Evolutionary conservation across 345 rosid genomes (phyloP).

Genomic region (Brassica juncea): DNA sequence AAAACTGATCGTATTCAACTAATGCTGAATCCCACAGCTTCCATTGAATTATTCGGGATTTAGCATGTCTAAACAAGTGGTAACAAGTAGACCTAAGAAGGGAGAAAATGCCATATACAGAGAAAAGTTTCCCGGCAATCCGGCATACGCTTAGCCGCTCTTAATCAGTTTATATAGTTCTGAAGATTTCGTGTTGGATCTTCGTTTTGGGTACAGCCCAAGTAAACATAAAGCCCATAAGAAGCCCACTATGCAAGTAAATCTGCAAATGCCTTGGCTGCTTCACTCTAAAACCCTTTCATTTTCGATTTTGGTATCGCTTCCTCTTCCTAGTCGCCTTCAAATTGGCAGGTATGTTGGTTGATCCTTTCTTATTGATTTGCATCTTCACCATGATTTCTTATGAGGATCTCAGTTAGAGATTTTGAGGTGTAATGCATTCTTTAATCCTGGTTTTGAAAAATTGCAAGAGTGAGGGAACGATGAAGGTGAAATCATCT

Average conservation of each 20-base stretch:
- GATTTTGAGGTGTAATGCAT: not conserved
- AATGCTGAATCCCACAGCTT: conserved; percentile 70
- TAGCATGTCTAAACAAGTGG: conserved; percentile 78
- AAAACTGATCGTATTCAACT: conserved; percentile 78
- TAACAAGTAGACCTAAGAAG: conserved; percentile 18
- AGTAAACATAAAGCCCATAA: conserved; percentile 14
- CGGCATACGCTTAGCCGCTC: conserved; percentile 1
- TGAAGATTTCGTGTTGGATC: conserved; percentile 14
- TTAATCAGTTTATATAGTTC: not conserved
- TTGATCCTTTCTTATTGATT: conserved; percentile 5
- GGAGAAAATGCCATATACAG: conserved; percentile 21
- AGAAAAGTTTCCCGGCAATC: too few relatives aligned
- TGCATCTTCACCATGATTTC: not conserved
- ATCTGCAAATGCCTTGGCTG: not conserved
- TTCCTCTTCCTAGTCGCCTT: conserved; percentile 32
- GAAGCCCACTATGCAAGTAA: conserved; percentile 20
- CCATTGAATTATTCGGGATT: conserved; percentile 77
- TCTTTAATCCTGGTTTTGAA: not conserved
- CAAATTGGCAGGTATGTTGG: conserved; percentile 19
- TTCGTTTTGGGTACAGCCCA: conserved; percentile 5
- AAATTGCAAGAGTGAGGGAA: conserved; percentile 38
- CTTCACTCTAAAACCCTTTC: conserved; percentile 30
- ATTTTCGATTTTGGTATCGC: not conserved
- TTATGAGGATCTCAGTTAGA: not conserved
- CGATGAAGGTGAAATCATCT: conserved; percentile 93